Evolutionary conservation across 108 stramenopile species (phyloP).

Genomic region (Phaeodactylum tricornutum): DNA sequence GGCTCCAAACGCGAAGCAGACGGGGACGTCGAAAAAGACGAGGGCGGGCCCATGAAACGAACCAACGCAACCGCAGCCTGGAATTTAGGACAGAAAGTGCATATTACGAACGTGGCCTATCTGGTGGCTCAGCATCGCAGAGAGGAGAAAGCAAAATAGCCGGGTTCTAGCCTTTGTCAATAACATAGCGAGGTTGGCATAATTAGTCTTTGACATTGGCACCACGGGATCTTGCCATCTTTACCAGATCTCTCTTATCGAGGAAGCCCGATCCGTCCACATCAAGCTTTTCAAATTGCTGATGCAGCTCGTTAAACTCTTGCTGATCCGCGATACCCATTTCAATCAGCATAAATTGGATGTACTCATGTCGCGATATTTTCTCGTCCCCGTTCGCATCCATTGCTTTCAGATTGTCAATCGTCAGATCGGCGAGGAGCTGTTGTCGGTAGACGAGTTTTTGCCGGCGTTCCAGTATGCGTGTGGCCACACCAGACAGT

Average conservation of each 20-base stretch:
- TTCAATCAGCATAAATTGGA: conserved; percentile 52
- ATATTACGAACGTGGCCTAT: no score
- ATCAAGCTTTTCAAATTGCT: conserved; percentile 47
- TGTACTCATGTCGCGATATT: conserved; percentile 38
- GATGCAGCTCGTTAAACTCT: conserved; percentile 33
- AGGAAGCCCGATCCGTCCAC: conserved; percentile 26
- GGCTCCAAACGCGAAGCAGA: no score
- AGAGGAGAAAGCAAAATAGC: no score
- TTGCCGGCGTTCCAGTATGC: conserved; percentile 17
- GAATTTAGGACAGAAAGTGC: no score
- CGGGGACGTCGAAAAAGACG: no score
- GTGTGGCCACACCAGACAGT: conserved; percentile 22
- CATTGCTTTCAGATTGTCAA: conserved; percentile 28
- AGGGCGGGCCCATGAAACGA: no score
- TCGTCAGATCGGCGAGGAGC: conserved; percentile 22
- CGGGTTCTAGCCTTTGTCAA: no score
- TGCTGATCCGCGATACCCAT: conserved; percentile 44
- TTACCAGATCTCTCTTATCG: conserved; percentile 45
- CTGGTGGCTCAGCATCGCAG: no score
- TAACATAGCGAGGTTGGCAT: no score
- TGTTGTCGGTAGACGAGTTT: conserved; percentile 11
- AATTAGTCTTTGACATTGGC: no score
- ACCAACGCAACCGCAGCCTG: no score
- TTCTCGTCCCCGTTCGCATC: conserved; percentile 36
- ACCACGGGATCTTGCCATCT: no score